These are phyloP conservation scores for Coniochaeta hoffmannii DNA, from an alignment of 2,329 filamentous ascomycete species.

Conservation along the genomic window DNA sequence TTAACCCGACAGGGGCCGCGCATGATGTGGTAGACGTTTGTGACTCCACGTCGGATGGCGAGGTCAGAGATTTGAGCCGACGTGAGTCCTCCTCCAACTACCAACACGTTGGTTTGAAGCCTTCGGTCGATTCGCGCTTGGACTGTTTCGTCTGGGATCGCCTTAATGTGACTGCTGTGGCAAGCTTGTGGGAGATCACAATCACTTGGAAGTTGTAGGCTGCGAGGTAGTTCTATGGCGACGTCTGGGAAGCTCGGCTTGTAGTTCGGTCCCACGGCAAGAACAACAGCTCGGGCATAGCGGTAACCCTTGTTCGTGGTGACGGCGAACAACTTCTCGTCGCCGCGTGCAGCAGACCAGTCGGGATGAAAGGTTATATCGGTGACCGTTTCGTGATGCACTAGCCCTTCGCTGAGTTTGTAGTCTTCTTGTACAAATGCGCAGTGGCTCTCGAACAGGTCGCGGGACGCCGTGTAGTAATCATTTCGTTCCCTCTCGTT, in stretches of 20 bases:
- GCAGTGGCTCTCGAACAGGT: slow-evolving; percentile 57
- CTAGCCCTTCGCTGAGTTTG: slow-evolving; percentile 42
- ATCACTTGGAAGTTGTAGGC: slow-evolving; percentile 4
- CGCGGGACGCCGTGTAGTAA: slow-evolving; percentile 58
- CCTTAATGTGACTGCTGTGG: slow-evolving; percentile 58
- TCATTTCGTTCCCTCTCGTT: slow-evolving; percentile 63
- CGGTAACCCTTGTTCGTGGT: slow-evolving; percentile 45
- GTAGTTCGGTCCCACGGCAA: slow-evolving; percentile 60
- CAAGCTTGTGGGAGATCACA: slow-evolving; percentile 34
- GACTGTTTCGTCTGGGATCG: slow-evolving; percentile 48
- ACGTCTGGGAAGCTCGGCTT: background rate
- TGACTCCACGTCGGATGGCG: slow-evolving; percentile 55
- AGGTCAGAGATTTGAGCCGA: slow-evolving; percentile 67
- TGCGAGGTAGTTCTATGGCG: background rate
- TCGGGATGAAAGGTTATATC: slow-evolving; percentile 54
- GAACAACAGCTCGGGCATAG: slow-evolving; percentile 55
- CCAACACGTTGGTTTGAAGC: slow-evolving; percentile 52
- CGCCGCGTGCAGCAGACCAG: slow-evolving; percentile 32
- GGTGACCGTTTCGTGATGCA: slow-evolving; percentile 52
- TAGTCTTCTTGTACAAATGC: slow-evolving; percentile 50
- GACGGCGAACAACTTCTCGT: slow-evolving; percentile 57
- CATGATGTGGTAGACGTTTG: slow-evolving; percentile 64
- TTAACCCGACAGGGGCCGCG: slow-evolving; percentile 55
- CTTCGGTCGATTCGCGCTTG: slow-evolving; percentile 41
- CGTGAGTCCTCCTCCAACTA: slow-evolving; percentile 70